phyloP scores from a whole-genome alignment of 139 green algal genomes.

The Klebsormidium nitens region DNA sequence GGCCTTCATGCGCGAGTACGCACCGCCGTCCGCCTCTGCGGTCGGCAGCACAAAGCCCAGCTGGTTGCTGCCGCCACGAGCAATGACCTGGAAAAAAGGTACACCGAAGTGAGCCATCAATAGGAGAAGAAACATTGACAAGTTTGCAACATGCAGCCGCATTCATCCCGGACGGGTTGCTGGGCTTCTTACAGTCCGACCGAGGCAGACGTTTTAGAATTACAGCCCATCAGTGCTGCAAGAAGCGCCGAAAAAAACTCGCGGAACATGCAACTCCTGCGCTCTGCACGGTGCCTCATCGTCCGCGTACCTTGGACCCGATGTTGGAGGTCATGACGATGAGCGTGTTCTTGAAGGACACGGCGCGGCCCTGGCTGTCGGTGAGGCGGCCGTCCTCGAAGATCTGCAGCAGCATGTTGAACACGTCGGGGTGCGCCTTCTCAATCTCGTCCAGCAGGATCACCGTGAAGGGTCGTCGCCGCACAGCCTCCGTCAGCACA shows the following conservation, averaged over 20 bases:
- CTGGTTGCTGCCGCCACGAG: slow-evolving; percentile 47
- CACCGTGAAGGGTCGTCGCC: slow-evolving; percentile 72
- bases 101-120: too few species aligned
- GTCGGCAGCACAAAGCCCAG: slow-evolving; percentile 61
- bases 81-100: too few species aligned
- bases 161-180: too few species aligned
- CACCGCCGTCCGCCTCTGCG: slow-evolving; percentile 27
- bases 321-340: slow-evolving; percentile 78
- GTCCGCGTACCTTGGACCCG: slow-evolving; percentile 59
- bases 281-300: too few species aligned
- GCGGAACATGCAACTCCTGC: too few species aligned
- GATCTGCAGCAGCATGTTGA: slow-evolving; percentile 96
- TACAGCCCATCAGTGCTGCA: too few species aligned
- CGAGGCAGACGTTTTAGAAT: too few species aligned
- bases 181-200: too few species aligned
- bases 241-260: too few species aligned
- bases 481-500: slow-evolving; percentile 72
- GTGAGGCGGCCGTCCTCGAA: slow-evolving; percentile 92
- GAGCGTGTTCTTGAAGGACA: slow-evolving; percentile 73
- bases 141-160: too few species aligned
- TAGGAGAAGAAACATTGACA: too few species aligned
- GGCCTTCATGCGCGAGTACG: slow-evolving; percentile 53
- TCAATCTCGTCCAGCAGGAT: slow-evolving; percentile 98
- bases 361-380: slow-evolving; percentile 61
- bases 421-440: slow-evolving; percentile 98